A percentile compares a stretch with the other conserved stretches of the same genome.
Conservation (phyloP, 2,329 filamentous ascomycete genomes). For the Apiospora pterosperma region DNA sequence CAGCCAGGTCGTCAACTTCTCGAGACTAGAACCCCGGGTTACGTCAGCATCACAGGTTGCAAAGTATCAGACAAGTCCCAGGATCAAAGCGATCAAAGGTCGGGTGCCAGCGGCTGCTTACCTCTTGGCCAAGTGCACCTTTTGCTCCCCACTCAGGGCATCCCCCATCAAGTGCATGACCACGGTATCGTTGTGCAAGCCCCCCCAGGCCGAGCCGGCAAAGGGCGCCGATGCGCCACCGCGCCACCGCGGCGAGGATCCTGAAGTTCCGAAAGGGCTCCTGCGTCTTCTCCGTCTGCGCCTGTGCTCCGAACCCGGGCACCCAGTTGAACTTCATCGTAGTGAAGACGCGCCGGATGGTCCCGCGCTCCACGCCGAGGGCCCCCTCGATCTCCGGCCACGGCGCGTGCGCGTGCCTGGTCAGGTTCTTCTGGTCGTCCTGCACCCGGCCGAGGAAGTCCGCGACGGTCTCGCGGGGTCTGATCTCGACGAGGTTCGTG, state of each 20-base stretch:
- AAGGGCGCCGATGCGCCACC: neutral
- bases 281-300: conserved; percentile 8
- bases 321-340: conserved; percentile 15
- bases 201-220: neutral
- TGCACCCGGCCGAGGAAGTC: conserved; percentile 12
- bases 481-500: conserved; percentile 11
- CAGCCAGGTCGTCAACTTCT: neutral
- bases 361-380: neutral
- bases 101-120: neutral
- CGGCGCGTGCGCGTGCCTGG: conserved; percentile 11
- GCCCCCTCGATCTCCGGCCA: conserved; percentile 10
- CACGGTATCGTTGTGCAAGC: neutral
- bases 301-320: conserved; percentile 11
- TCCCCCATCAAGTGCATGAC: neutral
- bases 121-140: neutral
- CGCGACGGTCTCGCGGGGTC: conserved; percentile 8
- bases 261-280: conserved; percentile 5
- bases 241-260: conserved; percentile 7
- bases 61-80: neutral
- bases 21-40: neutral
- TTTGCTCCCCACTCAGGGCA: neutral
- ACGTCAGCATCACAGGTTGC: neutral
- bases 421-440: conserved; percentile 12
- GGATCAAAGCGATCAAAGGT: neutral
- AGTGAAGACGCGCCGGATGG: conserved; percentile 9